phyloP scores from a whole-genome alignment of 2,329 filamentous ascomycete genomes.

The Epicoccum nigrum region DNA sequence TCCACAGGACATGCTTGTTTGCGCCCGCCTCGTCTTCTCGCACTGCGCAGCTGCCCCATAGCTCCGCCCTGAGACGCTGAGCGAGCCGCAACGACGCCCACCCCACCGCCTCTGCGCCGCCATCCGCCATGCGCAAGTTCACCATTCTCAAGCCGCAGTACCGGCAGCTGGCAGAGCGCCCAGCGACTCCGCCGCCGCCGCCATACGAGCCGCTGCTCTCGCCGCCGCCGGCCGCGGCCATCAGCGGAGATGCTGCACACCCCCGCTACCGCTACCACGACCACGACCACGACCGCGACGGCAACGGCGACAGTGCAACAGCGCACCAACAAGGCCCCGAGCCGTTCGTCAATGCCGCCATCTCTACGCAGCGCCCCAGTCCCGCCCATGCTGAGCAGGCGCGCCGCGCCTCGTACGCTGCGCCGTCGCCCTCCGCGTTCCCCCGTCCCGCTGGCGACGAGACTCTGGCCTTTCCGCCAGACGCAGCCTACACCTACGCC shows the following conservation, averaged over 20 bases:
- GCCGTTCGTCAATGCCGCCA: conserved; percentile 52
- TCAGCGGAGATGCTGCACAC: conserved; percentile 20
- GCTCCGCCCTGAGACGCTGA: conserved; percentile 33
- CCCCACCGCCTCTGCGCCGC: conserved; percentile 16
- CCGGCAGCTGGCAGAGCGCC: conserved; percentile 38
- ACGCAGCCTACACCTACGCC: conserved; percentile 20
- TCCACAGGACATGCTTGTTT: conserved; percentile 40
- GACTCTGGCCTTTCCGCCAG: conserved; percentile 26
- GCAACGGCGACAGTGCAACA: conserved; percentile 2
- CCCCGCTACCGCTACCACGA: conserved; percentile 21
- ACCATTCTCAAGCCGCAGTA: conserved; percentile 45
- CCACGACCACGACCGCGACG: conserved; percentile 4
- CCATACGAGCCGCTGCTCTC: conserved; percentile 45
- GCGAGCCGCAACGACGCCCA: conserved; percentile 16
- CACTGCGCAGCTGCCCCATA: conserved; percentile 36
- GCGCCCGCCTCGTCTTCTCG: conserved; percentile 25
- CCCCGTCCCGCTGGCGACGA: conserved; percentile 16
- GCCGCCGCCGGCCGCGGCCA: conserved; percentile 28
- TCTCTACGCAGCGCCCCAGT: conserved; percentile 45
- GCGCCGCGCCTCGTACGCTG: conserved; percentile 30
- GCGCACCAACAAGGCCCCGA: conserved; percentile 28
- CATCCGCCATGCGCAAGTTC: conserved; percentile 37
- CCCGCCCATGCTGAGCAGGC: conserved; percentile 34
- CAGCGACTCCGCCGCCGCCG: conserved; percentile 41
- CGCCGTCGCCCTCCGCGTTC: conserved; percentile 26